Percentiles rank a stretch among this genome's conserved stretches.
phyloP scores from a whole-genome alignment of 495 filamentous ascomycete species.

The Penicillium salamii region DNA sequence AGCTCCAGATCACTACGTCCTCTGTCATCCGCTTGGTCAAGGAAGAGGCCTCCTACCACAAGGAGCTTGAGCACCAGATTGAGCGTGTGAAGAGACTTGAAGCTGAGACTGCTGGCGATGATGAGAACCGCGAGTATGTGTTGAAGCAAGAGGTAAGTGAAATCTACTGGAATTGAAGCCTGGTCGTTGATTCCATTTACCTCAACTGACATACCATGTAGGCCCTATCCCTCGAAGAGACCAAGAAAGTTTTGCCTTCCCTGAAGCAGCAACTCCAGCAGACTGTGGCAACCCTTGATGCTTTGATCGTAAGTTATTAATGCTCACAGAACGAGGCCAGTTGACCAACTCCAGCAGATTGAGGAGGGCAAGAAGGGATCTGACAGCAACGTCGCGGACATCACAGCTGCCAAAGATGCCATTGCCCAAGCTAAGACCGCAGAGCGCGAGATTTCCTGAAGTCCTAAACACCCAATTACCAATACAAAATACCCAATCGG shows the following conservation, averaged over 20 bases:
- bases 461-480: slow-evolving; percentile 6
- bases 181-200: not conserved
- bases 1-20: slow-evolving; percentile 68
- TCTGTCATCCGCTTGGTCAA: slow-evolving; percentile 80
- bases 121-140: slow-evolving; percentile 66
- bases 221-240: slow-evolving; percentile 76
- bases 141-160: slow-evolving; percentile 77
- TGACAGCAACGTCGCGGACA: slow-evolving; percentile 54
- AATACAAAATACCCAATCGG: slow-evolving; percentile 13
- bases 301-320: slow-evolving; percentile 52
- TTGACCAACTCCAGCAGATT: slow-evolving; percentile 20
- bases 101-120: slow-evolving; percentile 44
- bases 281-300: slow-evolving; percentile 66
- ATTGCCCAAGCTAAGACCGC: slow-evolving; percentile 56
- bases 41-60: slow-evolving; percentile 86
- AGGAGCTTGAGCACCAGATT: slow-evolving; percentile 71
- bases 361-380: slow-evolving; percentile 46
- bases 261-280: slow-evolving; percentile 63
- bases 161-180: not conserved
- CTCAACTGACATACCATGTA: slow-evolving; percentile 37
- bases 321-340: not conserved
- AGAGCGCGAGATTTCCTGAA: slow-evolving; percentile 39
- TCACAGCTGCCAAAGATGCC: slow-evolving; percentile 56
- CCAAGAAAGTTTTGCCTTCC: slow-evolving; percentile 70
- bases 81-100: slow-evolving; percentile 65